Base-by-base conservation (phyloP, 2,329 filamentous ascomycete species). In the Coniella lustricola region DNA sequence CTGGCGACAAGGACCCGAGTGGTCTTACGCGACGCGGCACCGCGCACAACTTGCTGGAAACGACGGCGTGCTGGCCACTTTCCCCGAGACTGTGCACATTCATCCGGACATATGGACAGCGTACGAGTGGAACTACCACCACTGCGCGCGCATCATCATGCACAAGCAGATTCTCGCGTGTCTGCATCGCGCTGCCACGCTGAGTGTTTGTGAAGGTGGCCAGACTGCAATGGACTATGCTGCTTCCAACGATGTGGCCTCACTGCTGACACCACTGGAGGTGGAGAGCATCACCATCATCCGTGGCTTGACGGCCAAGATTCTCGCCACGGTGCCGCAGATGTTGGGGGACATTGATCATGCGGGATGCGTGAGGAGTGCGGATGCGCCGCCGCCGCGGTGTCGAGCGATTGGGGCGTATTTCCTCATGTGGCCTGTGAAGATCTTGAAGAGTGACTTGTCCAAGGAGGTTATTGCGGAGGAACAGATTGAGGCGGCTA, bases 61-160 rank as follows among this genome's bases (percentile, higher is more conserved):
- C 16, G 25, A 22, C 9, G 17, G 7, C 14, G 37, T 47, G 20
- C 25, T 47, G 22, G 31, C 44, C 29, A 14, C 33, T 21, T 48
- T 62, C 13, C 58, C 62, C 1, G 56, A 56, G 2, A 57, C 48
- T 1, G 50, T 68, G 9, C 57, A 69, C 46, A 50, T 70, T 3
- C 67, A 68, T 46, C 49, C 56, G 3, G 67, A 69, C 53, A 44
- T 68, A 0, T 69, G 67, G 67, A 66, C 65, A 49, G 61, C 64
- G 4, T 70, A 70, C 36, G 67, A 69, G 49, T 68, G 65, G 64
- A 67, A 69, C 40, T 69, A 69, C 41, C 64, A 68, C 39, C 58
- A 66, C 3, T 60, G 65, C 22, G 65, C 64, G 4, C 59, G 65
- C 3, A 65, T 68, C 20, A 59, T 67, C n/a, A 56, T 68, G 4